Evolutionary conservation across 2,329 filamentous ascomycete species (phyloP).

Genomic region (Graphilbum fragrans): DNA sequence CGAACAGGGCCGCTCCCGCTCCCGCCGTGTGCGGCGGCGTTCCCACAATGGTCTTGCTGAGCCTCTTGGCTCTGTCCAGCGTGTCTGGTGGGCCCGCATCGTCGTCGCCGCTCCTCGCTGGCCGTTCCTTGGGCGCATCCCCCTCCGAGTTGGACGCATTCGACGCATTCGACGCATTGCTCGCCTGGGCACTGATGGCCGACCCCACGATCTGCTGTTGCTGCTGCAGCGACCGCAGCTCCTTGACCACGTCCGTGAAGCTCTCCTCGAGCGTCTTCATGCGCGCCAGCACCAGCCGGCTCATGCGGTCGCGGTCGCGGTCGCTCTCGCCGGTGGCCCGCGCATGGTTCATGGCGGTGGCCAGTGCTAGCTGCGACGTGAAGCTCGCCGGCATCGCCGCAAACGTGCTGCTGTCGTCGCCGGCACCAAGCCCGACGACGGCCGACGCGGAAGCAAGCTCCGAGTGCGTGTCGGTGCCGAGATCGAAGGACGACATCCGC

Average conservation of each 20-base stretch:
- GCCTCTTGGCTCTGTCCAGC: not conserved
- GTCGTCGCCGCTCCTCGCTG: not conserved
- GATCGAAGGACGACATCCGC: conserved; percentile 52
- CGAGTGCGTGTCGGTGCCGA: conserved; percentile 39
- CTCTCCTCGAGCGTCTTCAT: conserved; percentile 93
- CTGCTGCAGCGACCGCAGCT: conserved; percentile 55
- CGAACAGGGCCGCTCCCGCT: not conserved
- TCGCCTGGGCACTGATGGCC: too few species aligned
- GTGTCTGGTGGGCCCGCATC: not conserved
- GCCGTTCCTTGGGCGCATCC: not conserved
- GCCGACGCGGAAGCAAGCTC: conserved; percentile 19
- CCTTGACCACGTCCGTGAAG: conserved; percentile 73
- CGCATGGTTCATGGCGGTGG: conserved; percentile 41
- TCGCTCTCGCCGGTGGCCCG: conserved; percentile 24
- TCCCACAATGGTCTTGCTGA: not conserved
- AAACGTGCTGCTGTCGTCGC: conserved; percentile 39
- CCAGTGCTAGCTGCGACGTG: conserved; percentile 68
- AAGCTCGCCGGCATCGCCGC: conserved; percentile 62
- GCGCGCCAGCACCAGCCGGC: conserved; percentile 68
- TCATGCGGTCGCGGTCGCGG: conserved; percentile 55
- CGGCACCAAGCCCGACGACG: conserved; percentile 39
- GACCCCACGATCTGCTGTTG: conserved; percentile 14
- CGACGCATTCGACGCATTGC: too few species aligned
- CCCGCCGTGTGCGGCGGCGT: not conserved
- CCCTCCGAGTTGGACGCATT: conserved; percentile 26